These are phyloP conservation scores for Phytophthora sansomeana DNA, from an alignment of 352 stramenopile genomes.

Conservation along the genomic window DNA sequence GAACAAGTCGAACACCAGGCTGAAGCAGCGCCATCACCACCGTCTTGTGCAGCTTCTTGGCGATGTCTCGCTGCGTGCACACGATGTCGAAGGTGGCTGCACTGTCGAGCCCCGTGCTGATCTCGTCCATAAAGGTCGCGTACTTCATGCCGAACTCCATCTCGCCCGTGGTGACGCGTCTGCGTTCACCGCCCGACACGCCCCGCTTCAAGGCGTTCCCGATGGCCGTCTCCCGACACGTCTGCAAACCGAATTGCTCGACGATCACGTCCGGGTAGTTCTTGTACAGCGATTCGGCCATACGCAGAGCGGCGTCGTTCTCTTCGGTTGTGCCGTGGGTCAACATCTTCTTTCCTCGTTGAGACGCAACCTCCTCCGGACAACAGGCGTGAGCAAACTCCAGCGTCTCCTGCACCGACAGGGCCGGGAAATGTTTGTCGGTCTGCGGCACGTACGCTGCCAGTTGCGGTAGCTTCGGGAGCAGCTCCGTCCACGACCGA, in stretches of 20 bases:
- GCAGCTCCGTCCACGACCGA: too few species aligned
- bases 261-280: slow-evolving; percentile 34
- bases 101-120: slow-evolving; percentile 91
- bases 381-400: slow-evolving; percentile 33
- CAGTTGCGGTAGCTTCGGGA: slow-evolving; percentile 37
- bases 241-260: slow-evolving; percentile 36
- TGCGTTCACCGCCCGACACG: slow-evolving; percentile 67
- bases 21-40: slow-evolving; percentile 82
- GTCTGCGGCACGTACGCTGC: slow-evolving; percentile 31
- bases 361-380: slow-evolving; percentile 3
- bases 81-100: slow-evolving; percentile 91
- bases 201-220: slow-evolving; percentile 47
- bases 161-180: slow-evolving; percentile 53
- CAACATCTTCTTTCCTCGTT: slow-evolving; percentile 13
- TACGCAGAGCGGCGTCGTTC: slow-evolving; percentile 23
- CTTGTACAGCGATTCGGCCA: slow-evolving; percentile 15
- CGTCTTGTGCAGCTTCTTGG: slow-evolving; percentile 50
- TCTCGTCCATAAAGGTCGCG: slow-evolving; percentile 86
- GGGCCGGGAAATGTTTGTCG: slow-evolving; percentile 32
- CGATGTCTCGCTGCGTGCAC: slow-evolving; percentile 41
- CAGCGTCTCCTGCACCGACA: slow-evolving; percentile 37
- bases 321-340: slow-evolving; percentile 14
- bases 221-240: slow-evolving; percentile 49
- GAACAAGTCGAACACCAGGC: slow-evolving; percentile 90
- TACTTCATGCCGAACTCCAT: slow-evolving; percentile 52